These are phyloP conservation scores for Adenanthera pavonina DNA, from an alignment of 306 rosid genomes.

Conservation along the genomic window DNA sequence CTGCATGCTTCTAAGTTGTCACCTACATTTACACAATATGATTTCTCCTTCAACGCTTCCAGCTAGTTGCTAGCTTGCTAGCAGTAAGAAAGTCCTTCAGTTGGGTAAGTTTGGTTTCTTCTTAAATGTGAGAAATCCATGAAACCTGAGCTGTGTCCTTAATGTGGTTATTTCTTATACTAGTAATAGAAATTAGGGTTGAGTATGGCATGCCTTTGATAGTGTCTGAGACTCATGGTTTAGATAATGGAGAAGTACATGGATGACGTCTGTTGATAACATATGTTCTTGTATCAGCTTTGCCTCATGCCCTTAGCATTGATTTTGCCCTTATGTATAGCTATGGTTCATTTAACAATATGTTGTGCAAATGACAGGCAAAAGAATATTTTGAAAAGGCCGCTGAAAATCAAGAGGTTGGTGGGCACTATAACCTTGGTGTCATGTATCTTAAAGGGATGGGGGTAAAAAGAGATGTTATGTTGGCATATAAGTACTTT, in stretches of 20 bases:
- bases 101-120: not conserved
- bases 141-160: not conserved
- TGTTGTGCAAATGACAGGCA: conserved; percentile 46
- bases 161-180: not conserved
- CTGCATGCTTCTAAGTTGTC: not conserved
- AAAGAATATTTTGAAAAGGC: conserved; percentile 75
- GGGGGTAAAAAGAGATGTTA: conserved; percentile 68
- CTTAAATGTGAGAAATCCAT: not conserved
- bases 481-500: conserved; percentile 55
- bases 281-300: not conserved
- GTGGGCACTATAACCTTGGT: conserved; percentile 69
- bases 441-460: conserved; percentile 73
- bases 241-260: not conserved
- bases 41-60: not conserved
- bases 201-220: not conserved
- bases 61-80: not conserved
- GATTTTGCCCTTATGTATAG: not conserved
- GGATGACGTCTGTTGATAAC: not conserved
- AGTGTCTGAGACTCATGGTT: not conserved
- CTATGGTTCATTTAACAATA: conserved; percentile 2
- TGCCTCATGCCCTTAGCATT: too few relatives aligned
- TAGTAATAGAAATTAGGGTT: not conserved
- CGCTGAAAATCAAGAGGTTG: conserved; percentile 54
- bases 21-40: not conserved
- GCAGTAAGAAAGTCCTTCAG: not conserved